phyloP scores from a whole-genome alignment of 2,329 filamentous ascomycete genomes.

The Ramularia collo-cygni region DNA sequence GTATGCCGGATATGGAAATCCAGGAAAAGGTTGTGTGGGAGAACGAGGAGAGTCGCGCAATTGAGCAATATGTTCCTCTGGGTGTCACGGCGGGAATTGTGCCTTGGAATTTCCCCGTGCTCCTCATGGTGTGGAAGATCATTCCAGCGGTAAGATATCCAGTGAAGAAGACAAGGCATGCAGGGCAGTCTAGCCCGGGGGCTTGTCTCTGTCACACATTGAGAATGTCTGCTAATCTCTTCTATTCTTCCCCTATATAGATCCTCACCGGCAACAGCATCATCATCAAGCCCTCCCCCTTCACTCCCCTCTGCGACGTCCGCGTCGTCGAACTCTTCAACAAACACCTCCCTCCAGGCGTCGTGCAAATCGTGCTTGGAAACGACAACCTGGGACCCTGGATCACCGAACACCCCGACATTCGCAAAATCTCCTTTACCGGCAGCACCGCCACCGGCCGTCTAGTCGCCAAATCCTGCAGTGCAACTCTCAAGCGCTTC shows the following conservation, averaged over 20 bases:
- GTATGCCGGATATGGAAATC: constrained; percentile 16
- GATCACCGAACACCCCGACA: constrained; percentile 60
- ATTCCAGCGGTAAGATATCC: constrained; percentile 85
- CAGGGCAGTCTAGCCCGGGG: too few species aligned
- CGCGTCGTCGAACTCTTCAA: constrained; percentile 78
- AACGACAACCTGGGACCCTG: constrained; percentile 50
- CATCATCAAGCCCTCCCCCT: constrained; percentile 86
- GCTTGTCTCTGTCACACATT: too few species aligned
- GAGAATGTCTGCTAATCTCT: too few species aligned
- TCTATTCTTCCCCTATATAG: too few species aligned
- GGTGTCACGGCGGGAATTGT: constrained; percentile 16
- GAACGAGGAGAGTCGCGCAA: constrained; percentile 13
- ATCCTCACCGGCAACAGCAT: constrained; percentile 79
- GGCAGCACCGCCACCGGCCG: constrained; percentile 82
- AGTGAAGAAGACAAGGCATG: too few species aligned
- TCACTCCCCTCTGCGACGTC: constrained; percentile 55
- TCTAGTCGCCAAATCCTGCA: constrained; percentile 72
- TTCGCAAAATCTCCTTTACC: constrained; percentile 81
- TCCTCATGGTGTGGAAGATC: constrained; percentile 50
- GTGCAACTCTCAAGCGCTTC: constrained; percentile 45
- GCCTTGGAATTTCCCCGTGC: constrained; percentile 47
- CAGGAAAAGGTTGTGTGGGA: constrained; percentile 15
- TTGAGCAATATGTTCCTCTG: constrained; percentile 17
- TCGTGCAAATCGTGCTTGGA: constrained; percentile 85
- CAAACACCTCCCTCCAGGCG: constrained; percentile 64